Base-by-base conservation (phyloP, 139 green algal species). In the Coelastrella sp. region DNA sequence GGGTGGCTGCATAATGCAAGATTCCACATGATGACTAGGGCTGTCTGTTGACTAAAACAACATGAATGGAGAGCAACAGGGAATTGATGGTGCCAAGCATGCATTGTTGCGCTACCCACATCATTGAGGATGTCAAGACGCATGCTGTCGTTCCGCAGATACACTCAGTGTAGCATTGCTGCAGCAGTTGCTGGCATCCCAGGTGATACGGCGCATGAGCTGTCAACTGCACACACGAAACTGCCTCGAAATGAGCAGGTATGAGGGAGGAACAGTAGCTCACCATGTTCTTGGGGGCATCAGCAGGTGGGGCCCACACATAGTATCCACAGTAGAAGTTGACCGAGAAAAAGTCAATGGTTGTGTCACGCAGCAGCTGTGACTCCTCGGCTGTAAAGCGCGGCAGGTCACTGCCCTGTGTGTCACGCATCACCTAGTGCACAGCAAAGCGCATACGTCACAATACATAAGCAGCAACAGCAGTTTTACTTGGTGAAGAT, bases 311-410 rank as follows among this genome's bases (percentile, higher is more conserved):
- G 11, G 88, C 88, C 57, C 49, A 78, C 15, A 91, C 35, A 49
- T 84, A 91, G 81, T 91, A 91, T 22, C 88, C 81, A n/a, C 68
- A 85, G 76, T 95, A 95, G 65, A 94, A 93, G 87, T 95, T 95
- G 12, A 95, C 78, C 10, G 73, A 78, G 25, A 95, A 92, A 74
- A 91, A 92, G 85, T 95, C 92, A 66, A 83, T 73, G 15, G 63
- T 68, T 63, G 76, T 90, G 22, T 27, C 75, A 27, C 86, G 88
- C 12, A 95, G 73, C 76, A 91, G 11, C 12, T 20, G 49, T 9
- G 7, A 78, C 74, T 95, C 68, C 15, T 73, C 74, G 1, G 59
- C 8, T 8, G 93, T 92, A 91, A 95, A 94, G 6, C n/a, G 27
- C 7, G 93, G 93, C 79, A 95, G 92, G 10, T 84, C 58, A 35